Evolutionary conservation across 164 flowering plant species (phyloP), one percentile per base, ranked within the genome.

Genomic region (Nelumbo lutea): DNA sequence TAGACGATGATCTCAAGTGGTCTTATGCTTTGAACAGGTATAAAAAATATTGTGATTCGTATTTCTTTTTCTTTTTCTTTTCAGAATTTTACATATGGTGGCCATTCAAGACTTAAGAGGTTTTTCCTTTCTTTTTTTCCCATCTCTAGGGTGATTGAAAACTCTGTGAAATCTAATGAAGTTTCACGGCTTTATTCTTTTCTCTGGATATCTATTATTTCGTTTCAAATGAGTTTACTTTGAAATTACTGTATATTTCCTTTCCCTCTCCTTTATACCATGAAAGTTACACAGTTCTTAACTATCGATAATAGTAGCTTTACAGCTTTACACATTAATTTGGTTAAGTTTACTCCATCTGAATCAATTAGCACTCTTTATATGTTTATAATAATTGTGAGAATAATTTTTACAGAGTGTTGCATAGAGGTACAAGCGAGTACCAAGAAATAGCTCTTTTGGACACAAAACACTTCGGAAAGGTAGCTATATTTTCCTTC

Each of bases 401-500:
- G 27, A 27, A 27, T 40, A 64, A 5, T 72, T 2, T 13, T 40
- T 40, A 5, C 80, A 88, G 94, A 42, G 85, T 83, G 39, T 76
- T 90, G 44, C 85, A 85, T 47, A 84, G 66, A 71, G 94, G 87
- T 44, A 75, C 77, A 0, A 90, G 89, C 61, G 82, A 83, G 70
- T 87, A 67, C 66, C 97, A 91, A 70, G 93, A 89, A 38, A 88
- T 91, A 42, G 88, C 85, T 56, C 88, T 91, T 41, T 65, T 91
- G 72, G 97, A 91, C 68, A 91, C 97, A n/a, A 91, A 91, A 74
- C 87, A 71, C 46, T 91, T 91, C 67, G 97, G 97, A 6, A 91
- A 89, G 89, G 96, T 87, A 5, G 27, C 68, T 47, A 44, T 38
- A 14, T 6, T 39, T 13, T 8, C 8, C 14, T 48, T 13, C 27